Evolutionary conservation across 2,329 filamentous ascomycete genomes (phyloP).

Genomic region (Nemania abortiva): DNA sequence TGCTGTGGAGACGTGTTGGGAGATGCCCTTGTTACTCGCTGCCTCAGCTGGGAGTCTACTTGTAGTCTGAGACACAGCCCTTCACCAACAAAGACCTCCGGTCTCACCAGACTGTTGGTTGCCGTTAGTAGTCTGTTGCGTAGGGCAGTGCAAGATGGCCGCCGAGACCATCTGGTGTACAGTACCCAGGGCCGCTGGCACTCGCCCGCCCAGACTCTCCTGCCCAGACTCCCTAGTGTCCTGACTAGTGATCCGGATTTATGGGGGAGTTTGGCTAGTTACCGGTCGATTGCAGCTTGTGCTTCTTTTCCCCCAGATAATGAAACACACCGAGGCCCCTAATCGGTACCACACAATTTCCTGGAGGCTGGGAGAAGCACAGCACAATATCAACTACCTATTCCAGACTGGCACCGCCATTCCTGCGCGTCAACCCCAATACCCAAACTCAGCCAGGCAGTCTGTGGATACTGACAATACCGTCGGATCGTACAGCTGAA

Average conservation of each 20-base stretch:
- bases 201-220: too few species aligned
- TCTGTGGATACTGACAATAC: not conserved
- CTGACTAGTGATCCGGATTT: not conserved
- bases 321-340: not conserved
- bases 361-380: not conserved
- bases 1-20: constrained; percentile 1
- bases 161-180: not conserved
- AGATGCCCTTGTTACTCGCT: not conserved
- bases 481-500: not conserved
- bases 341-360: constrained; percentile 1
- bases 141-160: not conserved
- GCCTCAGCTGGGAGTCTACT: constrained; percentile 1
- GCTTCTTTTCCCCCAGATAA: not conserved
- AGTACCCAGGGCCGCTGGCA: not conserved
- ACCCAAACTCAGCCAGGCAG: not conserved
- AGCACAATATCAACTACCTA: constrained; percentile 1
- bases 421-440: not conserved
- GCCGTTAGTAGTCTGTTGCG: not conserved
- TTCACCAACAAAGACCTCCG: constrained; percentile 1
- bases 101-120: not conserved
- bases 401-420: not conserved
- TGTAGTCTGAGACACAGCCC: not conserved
- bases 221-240: too few species aligned
- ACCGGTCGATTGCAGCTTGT: not conserved
- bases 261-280: not conserved